Evolutionary conservation across 495 filamentous ascomycete genomes (phyloP).

Genomic region (Echria macrotheca): DNA sequence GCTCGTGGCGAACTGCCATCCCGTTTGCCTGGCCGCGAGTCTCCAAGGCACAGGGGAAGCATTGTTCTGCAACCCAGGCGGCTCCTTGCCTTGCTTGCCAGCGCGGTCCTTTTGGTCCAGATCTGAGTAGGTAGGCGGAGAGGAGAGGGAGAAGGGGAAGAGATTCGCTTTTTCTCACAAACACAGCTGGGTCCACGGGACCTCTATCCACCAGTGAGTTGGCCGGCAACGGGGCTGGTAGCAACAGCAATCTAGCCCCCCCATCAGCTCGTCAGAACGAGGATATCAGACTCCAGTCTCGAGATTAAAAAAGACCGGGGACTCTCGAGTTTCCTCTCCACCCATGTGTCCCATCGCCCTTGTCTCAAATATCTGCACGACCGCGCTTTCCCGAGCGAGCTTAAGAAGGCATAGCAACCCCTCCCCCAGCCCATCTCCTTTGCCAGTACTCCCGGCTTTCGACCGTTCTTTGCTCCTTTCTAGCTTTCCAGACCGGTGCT

Average conservation of each 20-base stretch:
- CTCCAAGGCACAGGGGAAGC: slow-evolving; percentile 16
- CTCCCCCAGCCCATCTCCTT: slow-evolving; percentile 13
- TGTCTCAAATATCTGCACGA: slow-evolving; percentile 35
- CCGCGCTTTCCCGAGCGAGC: slow-evolving; percentile 14
- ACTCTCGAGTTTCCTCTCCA: slow-evolving; percentile 24
- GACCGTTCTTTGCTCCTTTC: slow-evolving; percentile 2
- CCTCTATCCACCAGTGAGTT: slow-evolving; percentile 10
- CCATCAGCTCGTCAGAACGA: slow-evolving; percentile 16
- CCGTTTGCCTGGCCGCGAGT: slow-evolving; percentile 19
- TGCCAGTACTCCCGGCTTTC: slow-evolving; percentile 5
- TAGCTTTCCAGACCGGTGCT: slow-evolving; percentile 4
- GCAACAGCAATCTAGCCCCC: slow-evolving; percentile 22
- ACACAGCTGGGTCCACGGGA: slow-evolving; percentile 21
- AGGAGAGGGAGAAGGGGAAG: not conserved
- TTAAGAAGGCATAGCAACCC: slow-evolving; percentile 28
- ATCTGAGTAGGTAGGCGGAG: slow-evolving; percentile 16
- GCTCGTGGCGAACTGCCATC: slow-evolving; percentile 13
- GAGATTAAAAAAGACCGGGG: slow-evolving; percentile 25
- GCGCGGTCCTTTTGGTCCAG: slow-evolving; percentile 28
- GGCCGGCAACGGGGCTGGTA: slow-evolving; percentile 11
- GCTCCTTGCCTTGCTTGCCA: slow-evolving; percentile 32
- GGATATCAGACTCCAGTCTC: slow-evolving; percentile 17
- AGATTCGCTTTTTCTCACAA: slow-evolving; percentile 18
- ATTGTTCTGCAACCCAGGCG: slow-evolving; percentile 25
- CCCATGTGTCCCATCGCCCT: slow-evolving; percentile 25